These are phyloP conservation scores for Rhodotorula sp. DNA, from an alignment of 1,284 basidiomycete species.

Conservation along the genomic window DNA sequence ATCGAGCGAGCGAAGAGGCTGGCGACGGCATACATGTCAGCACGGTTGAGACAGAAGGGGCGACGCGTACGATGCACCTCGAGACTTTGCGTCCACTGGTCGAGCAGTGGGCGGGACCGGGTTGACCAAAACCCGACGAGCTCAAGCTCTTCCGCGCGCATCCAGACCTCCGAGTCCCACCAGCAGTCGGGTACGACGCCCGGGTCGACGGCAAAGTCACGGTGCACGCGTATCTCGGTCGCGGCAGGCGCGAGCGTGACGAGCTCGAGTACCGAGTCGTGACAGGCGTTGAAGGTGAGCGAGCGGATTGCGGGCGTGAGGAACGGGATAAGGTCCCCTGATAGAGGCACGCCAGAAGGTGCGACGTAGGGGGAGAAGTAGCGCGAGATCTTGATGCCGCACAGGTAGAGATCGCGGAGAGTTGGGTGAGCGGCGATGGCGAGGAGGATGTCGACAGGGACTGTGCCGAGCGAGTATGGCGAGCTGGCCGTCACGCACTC, in stretches of 20 bases:
- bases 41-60: background rate
- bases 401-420: constrained; percentile 16
- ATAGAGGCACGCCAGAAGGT: background rate
- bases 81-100: background rate
- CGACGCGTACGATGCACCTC: background rate
- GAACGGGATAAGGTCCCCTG: background rate
- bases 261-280: constrained; percentile 16
- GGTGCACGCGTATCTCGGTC: background rate
- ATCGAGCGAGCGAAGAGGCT: background rate
- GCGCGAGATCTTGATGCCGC: constrained; percentile 16
- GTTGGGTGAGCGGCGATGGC: background rate
- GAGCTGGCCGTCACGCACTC: background rate
- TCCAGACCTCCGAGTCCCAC: constrained; percentile 6
- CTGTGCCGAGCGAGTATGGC: background rate
- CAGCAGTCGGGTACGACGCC: constrained; percentile 1
- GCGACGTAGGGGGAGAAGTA: background rate
- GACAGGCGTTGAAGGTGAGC: constrained; percentile 10
- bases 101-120: background rate
- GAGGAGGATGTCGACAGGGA: constrained; percentile 3
- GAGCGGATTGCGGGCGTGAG: background rate
- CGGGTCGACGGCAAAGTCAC: constrained; percentile 9
- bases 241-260: constrained; percentile 11
- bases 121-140: background rate
- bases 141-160: constrained; percentile 8
- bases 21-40: background rate